These are phyloP conservation scores for Candida methanosorbosa DNA, from an alignment of 805 yeast genomes.

Conservation along the genomic window DNA sequence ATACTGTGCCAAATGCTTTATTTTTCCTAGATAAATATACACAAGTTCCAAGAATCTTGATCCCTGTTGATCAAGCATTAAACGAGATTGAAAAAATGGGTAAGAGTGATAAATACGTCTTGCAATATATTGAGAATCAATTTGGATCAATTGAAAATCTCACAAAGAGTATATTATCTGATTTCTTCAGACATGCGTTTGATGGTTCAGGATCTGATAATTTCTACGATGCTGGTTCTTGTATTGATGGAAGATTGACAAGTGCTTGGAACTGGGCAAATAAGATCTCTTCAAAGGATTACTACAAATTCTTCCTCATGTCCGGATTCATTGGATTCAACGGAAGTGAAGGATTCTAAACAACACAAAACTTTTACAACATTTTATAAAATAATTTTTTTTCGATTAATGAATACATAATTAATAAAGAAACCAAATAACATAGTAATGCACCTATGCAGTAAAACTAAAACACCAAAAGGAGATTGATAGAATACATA, in stretches of 20 bases:
- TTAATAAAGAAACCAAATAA: no score
- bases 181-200: conserved; percentile 51
- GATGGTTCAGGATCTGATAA: conserved; percentile 83
- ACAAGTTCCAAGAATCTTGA: conserved; percentile 70
- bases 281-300: conserved; percentile 56
- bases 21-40: conserved; percentile 73
- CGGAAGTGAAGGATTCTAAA: conserved; percentile 54
- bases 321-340: conserved; percentile 72
- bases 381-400: no score
- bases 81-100: conserved; percentile 45
- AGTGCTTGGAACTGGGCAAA: conserved; percentile 83
- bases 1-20: conserved; percentile 75
- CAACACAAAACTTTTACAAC: no score
- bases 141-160: conserved; percentile 49
- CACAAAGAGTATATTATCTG: conserved; percentile 36
- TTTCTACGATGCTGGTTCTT: conserved; percentile 75
- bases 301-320: conserved; percentile 49
- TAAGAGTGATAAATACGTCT: conserved; percentile 34
- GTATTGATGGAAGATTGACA: conserved; percentile 76
- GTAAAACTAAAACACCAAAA: no score
- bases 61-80: conserved; percentile 59
- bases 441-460: no score
- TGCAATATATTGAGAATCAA: conserved; percentile 46
- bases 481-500: no score
- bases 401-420: no score